phyloP scores from a whole-genome alignment of 306 rosid genomes.

The Sphenostylis stenocarpa region DNA sequence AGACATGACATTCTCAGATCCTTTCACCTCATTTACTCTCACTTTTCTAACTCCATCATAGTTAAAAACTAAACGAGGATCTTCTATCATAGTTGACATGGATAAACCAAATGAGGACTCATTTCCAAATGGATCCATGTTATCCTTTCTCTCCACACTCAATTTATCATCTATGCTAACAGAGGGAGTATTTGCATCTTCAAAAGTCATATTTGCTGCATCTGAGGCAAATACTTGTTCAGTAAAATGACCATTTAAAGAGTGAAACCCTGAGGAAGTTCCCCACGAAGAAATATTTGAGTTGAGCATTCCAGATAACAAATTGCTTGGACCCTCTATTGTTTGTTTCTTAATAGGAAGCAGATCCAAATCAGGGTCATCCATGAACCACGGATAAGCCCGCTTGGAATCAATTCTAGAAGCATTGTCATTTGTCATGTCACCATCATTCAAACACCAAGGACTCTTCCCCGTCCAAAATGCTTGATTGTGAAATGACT shows the following conservation, averaged over 20 bases:
- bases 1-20: constrained; percentile 52
- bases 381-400: constrained; percentile 69
- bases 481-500: constrained; percentile 61
- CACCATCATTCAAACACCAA: constrained; percentile 57
- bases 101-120: constrained; percentile 59
- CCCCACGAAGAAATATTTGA: constrained; percentile 57
- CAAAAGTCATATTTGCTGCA: constrained; percentile 43
- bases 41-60: constrained; percentile 72
- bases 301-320: constrained; percentile 49
- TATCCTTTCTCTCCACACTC: constrained; percentile 51
- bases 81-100: constrained; percentile 50
- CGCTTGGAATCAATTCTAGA: constrained; percentile 69
- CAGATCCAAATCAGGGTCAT: constrained; percentile 60
- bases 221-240: constrained; percentile 53
- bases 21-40: constrained; percentile 72
- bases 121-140: constrained; percentile 46
- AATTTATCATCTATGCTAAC: constrained; percentile 39
- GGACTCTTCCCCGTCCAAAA: constrained; percentile 68
- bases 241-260: constrained; percentile 51
- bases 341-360: constrained; percentile 76
- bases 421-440: constrained; percentile 47
- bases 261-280: constrained; percentile 55
- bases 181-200: constrained; percentile 42
- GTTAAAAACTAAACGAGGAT: constrained; percentile 51
- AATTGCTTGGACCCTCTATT: constrained; percentile 50